These are phyloP conservation scores for Pythium sp. DNA, from an alignment of 352 stramenopile genomes.

Conservation along the genomic window DNA sequence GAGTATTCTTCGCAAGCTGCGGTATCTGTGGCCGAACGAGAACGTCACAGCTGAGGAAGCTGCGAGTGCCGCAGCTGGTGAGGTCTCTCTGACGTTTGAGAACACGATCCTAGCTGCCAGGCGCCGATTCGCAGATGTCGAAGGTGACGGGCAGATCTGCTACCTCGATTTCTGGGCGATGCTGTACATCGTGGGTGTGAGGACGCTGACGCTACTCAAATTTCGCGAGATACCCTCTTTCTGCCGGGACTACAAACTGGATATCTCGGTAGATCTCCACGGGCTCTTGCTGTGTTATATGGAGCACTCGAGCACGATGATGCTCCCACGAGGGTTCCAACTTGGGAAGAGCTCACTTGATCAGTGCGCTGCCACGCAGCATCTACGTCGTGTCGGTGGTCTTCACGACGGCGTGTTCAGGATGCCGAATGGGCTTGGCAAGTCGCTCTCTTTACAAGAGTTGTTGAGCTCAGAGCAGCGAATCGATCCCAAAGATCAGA, in stretches of 20 bases:
- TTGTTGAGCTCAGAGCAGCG: constrained; percentile 23
- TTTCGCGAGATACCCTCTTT: constrained; percentile 73
- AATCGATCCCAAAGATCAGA: constrained; percentile 17
- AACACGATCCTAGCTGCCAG: constrained; percentile 42
- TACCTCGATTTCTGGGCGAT: constrained; percentile 86
- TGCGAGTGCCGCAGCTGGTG: constrained; percentile 14
- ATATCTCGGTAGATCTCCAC: constrained; percentile 48
- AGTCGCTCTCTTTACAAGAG: constrained; percentile 45
- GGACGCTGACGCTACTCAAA: constrained; percentile 45
- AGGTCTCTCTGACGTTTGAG: constrained; percentile 50
- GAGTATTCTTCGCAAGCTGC: constrained; percentile 44
- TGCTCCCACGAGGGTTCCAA: constrained; percentile 60
- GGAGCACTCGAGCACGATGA: constrained; percentile 47
- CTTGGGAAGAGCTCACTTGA: constrained; percentile 50
- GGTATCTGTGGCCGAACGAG: constrained; percentile 66
- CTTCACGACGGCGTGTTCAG: constrained; percentile 51
- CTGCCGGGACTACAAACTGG: constrained; percentile 75
- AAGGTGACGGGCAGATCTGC: constrained; percentile 61
- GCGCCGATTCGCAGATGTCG: constrained; percentile 46
- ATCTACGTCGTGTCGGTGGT: constrained; percentile 40
- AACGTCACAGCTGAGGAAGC: constrained; percentile 35
- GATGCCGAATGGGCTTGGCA: constrained; percentile 25
- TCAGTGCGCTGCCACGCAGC: constrained; percentile 32
- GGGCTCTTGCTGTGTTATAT: constrained; percentile 55
- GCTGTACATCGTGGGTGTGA: constrained; percentile 73